Base-by-base conservation (phyloP, 371 early-diverging fungal species). In the Cladochytrium tenue region DNA sequence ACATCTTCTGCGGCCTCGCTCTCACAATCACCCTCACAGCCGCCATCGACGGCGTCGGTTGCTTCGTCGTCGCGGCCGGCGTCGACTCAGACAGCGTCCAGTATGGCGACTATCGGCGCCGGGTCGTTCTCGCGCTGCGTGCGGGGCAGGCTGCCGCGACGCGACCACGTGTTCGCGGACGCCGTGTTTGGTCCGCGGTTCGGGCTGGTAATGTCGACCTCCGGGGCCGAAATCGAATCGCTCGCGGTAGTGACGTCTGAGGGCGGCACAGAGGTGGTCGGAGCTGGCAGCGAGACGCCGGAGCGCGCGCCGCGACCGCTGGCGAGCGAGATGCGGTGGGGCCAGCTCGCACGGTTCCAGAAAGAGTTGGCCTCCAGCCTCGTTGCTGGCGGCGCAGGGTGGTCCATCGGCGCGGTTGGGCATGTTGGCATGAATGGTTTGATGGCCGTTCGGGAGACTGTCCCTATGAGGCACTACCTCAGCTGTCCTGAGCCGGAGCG, bases 401-500 rank as follows among this genome's bases (percentile, higher is more conserved):
- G 20, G 13, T 7, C 43, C 13, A 13, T 43, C 13, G 43, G 20
- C 43, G 43, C 43, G 43, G n/a, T n/a, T n/a, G n/a, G n/a, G n/a
- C n/a, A n/a, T n/a, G n/a, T n/a, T n/a, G n/a, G n/a, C n/a, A n/a
- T n/a, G n/a, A 7, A 20, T 20, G 43, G 20, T 7, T 20, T 43
- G 20, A 13, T 43, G 13, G 43, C 43, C 13, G 20, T 43, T 20
- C 7, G 7, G 7, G 66, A 63, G 23, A 58, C 69, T 1, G 65
- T 65, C 33, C 60, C 69, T 26, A 50, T 69, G 25, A 57, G 63
- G 51, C 55, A 63, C 35, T 69, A 69, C 58, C 53, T 69, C 36
- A 57, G 58, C 2, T 63, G 64, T 25, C 51, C 64, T n/a, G 69
- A 69, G 53, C 57, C 36, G n/a, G 58, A 56, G 5, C 63, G 68